Evolutionary conservation across 495 filamentous ascomycete genomes (phyloP).

Genomic region (Trichoderma reesei): DNA sequence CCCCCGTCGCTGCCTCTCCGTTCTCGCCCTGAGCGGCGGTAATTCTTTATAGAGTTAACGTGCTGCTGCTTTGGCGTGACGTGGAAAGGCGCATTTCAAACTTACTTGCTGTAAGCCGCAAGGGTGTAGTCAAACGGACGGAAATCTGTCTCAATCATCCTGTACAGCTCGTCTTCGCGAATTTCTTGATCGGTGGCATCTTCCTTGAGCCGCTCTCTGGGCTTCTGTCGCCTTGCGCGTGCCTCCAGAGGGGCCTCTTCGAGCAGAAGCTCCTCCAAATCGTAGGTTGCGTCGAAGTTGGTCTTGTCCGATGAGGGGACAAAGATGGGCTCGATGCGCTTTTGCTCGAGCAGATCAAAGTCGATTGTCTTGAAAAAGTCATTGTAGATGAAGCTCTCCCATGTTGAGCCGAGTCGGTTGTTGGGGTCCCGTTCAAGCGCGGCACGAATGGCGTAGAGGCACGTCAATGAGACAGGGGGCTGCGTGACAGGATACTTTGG

Average conservation of each 20-base stretch:
- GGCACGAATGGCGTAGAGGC: conserved; percentile 74
- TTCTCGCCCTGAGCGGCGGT: conserved; percentile 9
- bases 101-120: conserved; percentile 55
- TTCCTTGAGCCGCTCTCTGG: conserved; percentile 78
- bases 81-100: conserved; percentile 7
- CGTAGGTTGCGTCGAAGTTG: conserved; percentile 98
- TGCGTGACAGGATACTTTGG: conserved; percentile 83
- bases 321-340: conserved; percentile 87
- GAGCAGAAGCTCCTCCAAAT: conserved; percentile 84
- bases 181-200: conserved; percentile 96
- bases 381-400: conserved; percentile 72
- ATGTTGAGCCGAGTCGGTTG: conserved; percentile 72
- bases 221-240: conserved; percentile 83
- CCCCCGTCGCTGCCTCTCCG: conserved; percentile 1
- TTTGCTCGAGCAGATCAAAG: conserved; percentile 75
- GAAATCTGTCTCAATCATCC: conserved; percentile 89
- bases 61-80: conserved; percentile 59
- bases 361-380: conserved; percentile 83
- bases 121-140: conserved; percentile 91
- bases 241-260: conserved; percentile 96
- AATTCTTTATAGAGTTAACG: conserved; percentile 46
- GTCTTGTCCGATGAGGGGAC: conserved; percentile 92
- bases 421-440: conserved; percentile 72
- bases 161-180: conserved; percentile 85
- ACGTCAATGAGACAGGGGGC: conserved; percentile 76